Conservation (phyloP, 768 basidiomycete genomes). For the Leccinum variicolor region DNA sequence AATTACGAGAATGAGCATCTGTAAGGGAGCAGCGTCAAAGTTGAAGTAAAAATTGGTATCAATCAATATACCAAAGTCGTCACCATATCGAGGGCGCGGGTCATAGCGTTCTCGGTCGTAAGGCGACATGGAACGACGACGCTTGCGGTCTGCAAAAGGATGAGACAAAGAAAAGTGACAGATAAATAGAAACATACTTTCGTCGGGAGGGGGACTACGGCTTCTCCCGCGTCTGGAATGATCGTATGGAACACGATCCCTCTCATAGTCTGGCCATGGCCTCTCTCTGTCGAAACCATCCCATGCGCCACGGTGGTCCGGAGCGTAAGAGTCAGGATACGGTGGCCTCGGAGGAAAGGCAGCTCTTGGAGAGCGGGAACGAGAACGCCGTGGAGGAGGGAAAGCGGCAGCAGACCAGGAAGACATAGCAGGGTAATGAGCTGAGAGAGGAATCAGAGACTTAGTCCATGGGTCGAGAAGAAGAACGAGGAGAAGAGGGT, state of each 20-base stretch:
- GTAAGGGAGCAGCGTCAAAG: constrained; percentile 10
- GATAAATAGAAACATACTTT: constrained; percentile 40
- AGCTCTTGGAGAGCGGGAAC: constrained; percentile 71
- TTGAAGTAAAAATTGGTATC: not conserved
- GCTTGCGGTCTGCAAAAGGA: constrained; percentile 56
- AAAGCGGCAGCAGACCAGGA: constrained; percentile 69
- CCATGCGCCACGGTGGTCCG: constrained; percentile 63
- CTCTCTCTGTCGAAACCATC: constrained; percentile 72
- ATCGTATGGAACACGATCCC: constrained; percentile 67
- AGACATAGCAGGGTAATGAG: constrained; percentile 53
- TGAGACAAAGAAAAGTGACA: constrained; percentile 5
- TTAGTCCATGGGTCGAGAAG: constrained; percentile 40
- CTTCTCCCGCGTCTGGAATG: constrained; percentile 70
- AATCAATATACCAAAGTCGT: constrained; percentile 68
- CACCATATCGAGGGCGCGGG: constrained; percentile 75
- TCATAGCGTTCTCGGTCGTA: constrained; percentile 84
- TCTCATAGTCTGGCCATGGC: constrained; percentile 60
- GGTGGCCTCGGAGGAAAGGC: constrained; percentile 52
- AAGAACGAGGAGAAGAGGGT: constrained; percentile 54
- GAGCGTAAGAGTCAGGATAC: constrained; percentile 56
- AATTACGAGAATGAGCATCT: constrained; percentile 66
- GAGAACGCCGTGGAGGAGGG: constrained; percentile 75
- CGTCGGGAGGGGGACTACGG: constrained; percentile 71
- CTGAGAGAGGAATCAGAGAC: constrained; percentile 49
- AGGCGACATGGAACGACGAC: constrained; percentile 69